phyloP scores from a whole-genome alignment of 73 alveolate species.

The Paramecium sexaurelia region DNA sequence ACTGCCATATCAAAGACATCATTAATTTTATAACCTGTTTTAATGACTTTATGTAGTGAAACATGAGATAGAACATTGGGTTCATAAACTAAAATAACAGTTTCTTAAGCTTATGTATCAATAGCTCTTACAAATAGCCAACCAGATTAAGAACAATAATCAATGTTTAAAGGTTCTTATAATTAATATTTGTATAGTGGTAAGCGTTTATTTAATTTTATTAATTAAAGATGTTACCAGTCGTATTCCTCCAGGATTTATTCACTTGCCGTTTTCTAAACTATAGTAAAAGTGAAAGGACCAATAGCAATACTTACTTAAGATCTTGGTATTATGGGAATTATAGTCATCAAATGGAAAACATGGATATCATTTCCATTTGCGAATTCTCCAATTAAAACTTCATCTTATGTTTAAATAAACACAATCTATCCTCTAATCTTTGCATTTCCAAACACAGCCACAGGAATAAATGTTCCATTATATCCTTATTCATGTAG shows the following conservation, averaged over 20 bases:
- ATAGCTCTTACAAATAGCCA: conserved; percentile 23
- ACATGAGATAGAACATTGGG: conserved; percentile 32
- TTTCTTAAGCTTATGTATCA: background rate
- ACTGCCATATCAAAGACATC: conserved; percentile 55
- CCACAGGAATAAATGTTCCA: background rate
- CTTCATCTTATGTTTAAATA: background rate
- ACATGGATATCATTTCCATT: background rate
- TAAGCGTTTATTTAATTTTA: background rate
- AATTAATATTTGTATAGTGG: conserved; percentile 15
- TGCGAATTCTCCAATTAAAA: conserved; percentile 28
- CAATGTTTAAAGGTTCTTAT: conserved; percentile 12
- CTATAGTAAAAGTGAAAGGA: background rate
- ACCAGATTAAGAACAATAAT: conserved; percentile 6
- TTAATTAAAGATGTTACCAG: background rate
- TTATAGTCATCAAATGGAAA: background rate
- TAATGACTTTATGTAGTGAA: conserved; percentile 31
- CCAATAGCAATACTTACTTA: conserved; percentile 13
- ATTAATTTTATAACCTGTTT: background rate
- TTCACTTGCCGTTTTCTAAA: background rate
- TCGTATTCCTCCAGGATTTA: background rate
- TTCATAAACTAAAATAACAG: conserved; percentile 38
- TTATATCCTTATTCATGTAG: background rate
- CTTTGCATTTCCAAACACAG: conserved; percentile 2
- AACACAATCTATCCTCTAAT: background rate
- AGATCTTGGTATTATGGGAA: background rate